Conservation (phyloP, 441 rosid genomes). For the Macaranga tanarius region DNA sequence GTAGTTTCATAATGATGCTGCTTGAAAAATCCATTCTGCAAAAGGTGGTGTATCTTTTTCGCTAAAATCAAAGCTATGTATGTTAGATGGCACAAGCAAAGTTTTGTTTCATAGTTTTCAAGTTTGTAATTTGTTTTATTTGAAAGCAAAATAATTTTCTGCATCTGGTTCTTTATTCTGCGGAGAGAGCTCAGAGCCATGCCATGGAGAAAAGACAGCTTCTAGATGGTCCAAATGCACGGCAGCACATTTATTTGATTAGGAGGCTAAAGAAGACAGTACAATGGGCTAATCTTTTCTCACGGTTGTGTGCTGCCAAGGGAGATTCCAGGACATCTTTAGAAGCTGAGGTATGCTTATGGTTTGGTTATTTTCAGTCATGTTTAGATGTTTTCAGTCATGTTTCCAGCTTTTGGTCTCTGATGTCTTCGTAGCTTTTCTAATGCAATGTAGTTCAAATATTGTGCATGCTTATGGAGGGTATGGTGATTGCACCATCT, state of each 20-base stretch:
- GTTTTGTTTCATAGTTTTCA: constrained; percentile 18
- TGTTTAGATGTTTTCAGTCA: no score
- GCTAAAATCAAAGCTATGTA: neutral
- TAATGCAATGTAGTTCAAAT: neutral
- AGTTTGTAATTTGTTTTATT: constrained; percentile 22
- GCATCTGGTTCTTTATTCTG: constrained; percentile 84
- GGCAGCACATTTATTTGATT: constrained; percentile 80
- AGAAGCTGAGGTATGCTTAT: constrained; percentile 77
- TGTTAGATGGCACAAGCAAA: neutral
- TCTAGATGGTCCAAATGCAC: constrained; percentile 91
- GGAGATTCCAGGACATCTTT: constrained; percentile 88
- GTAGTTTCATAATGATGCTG: neutral
- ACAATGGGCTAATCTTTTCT: constrained; percentile 85
- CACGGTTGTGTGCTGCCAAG: constrained; percentile 71
- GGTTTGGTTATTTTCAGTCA: constrained; percentile 8
- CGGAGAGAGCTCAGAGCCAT: constrained; percentile 99
- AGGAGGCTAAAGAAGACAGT: constrained; percentile 95
- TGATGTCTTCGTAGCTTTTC: neutral
- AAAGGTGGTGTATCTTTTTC: neutral
- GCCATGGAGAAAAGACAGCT: constrained; percentile 99
- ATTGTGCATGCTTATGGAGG: neutral
- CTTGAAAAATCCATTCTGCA: neutral
- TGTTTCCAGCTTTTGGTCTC: constrained; percentile 6
- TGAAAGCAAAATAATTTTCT: constrained; percentile 59
- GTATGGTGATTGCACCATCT: neutral